Evolutionary conservation across 768 basidiomycete genomes (phyloP).

Genomic region (Suillus americanus): DNA sequence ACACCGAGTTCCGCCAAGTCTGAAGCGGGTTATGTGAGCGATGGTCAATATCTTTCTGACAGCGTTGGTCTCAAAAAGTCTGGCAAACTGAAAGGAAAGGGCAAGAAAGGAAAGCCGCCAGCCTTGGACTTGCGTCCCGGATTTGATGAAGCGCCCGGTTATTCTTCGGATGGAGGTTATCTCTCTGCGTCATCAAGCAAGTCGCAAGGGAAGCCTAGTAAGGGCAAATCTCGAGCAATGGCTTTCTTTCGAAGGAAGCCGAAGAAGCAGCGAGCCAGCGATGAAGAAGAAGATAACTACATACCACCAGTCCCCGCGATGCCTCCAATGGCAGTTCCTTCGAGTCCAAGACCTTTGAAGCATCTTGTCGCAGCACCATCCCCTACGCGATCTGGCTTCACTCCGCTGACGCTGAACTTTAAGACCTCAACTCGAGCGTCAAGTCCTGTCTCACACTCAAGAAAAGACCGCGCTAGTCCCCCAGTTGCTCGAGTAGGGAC

Average conservation of each 20-base stretch:
- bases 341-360: conserved; percentile 28
- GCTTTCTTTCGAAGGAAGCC: conserved; percentile 33
- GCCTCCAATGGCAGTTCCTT: conserved; percentile 25
- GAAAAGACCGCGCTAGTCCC: conserved; percentile 23
- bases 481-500: conserved; percentile 16
- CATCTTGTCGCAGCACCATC: conserved; percentile 23
- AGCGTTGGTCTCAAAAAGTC: conserved; percentile 18
- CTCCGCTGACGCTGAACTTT: conserved; percentile 25
- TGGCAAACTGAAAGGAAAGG: conserved; percentile 22
- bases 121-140: conserved; percentile 16
- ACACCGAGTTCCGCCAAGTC: conserved; percentile 12
- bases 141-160: conserved; percentile 22
- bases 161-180: conserved; percentile 30
- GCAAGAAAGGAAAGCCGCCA: conserved; percentile 20
- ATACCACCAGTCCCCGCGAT: conserved; percentile 34
- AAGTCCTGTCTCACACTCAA: conserved; percentile 17
- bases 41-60: conserved; percentile 32
- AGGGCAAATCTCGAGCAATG: conserved; percentile 31
- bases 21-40: conserved; percentile 29
- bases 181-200: conserved; percentile 35
- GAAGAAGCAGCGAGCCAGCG: conserved; percentile 27
- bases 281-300: conserved; percentile 29
- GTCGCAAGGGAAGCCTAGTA: conserved; percentile 29
- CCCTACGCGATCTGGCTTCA: conserved; percentile 28
- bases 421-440: conserved; percentile 19